Evolutionary conservation across 768 basidiomycete species (phyloP).

Genomic region (Hygrophorus pudorinus): DNA sequence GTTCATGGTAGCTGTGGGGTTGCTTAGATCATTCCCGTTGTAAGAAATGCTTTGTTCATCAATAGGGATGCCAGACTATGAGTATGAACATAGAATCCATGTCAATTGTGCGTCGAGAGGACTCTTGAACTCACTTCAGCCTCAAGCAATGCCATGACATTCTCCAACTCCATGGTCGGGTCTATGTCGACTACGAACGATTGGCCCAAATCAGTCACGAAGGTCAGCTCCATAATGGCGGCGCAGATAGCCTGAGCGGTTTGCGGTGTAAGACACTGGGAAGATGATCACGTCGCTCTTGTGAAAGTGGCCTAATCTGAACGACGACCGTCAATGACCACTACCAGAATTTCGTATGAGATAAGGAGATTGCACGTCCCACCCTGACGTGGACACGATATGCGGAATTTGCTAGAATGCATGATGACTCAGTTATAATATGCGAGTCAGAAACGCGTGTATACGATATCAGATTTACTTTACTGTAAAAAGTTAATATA

Average conservation of each 20-base stretch:
- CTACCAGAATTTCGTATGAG: no score
- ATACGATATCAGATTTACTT: not conserved
- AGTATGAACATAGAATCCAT: not conserved
- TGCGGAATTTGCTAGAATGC: no score
- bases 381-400: no score
- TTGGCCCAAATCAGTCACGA: conserved; percentile 58
- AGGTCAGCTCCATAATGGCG: conserved; percentile 57
- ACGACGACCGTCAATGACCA: no score
- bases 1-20: conserved; percentile 59
- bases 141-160: conserved; percentile 89
- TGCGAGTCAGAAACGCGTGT: no score
- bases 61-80: conserved; percentile 64
- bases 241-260: conserved; percentile 5
- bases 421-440: no score
- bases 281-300: not conserved
- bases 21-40: conserved; percentile 54
- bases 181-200: conserved; percentile 74
- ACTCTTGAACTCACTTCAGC: conserved; percentile 66
- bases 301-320: not conserved
- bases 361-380: no score
- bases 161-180: conserved; percentile 82
- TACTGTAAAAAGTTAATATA: no score
- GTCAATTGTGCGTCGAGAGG: conserved; percentile 2
- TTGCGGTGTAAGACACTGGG: conserved; percentile 4
- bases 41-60: conserved; percentile 66